These are phyloP conservation scores for Huntiella omanensis DNA, from an alignment of 2,329 filamentous ascomycete species.

Conservation along the genomic window DNA sequence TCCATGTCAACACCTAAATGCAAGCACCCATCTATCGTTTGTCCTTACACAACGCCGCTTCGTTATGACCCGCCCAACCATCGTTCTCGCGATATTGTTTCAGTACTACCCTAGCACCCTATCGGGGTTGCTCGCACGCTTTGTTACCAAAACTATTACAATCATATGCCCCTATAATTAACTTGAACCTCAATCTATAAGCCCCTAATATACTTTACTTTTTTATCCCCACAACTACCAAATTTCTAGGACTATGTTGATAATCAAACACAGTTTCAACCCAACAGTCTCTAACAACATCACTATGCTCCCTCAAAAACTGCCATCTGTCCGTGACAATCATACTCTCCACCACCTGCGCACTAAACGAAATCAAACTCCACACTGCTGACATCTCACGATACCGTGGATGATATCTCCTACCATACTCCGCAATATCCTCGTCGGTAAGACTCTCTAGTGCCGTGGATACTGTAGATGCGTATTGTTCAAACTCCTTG, in stretches of 20 bases:
- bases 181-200: not conserved
- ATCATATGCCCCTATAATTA: no score
- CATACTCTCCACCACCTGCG: slow-evolving; percentile 69
- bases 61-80: no score
- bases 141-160: not conserved
- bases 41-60: no score
- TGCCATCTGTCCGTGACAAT: slow-evolving; percentile 84
- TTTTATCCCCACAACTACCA: slow-evolving; percentile 87
- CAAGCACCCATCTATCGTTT: no score
- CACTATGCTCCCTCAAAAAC: slow-evolving; percentile 60
- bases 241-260: slow-evolving; percentile 62
- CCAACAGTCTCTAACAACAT: slow-evolving; percentile 59
- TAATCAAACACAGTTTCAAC: slow-evolving; percentile 91
- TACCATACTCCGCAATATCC: slow-evolving; percentile 54
- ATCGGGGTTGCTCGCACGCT: no score
- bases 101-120: no score
- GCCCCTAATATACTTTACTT: slow-evolving; percentile 19
- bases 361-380: slow-evolving; percentile 93
- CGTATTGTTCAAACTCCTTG: slow-evolving; percentile 37
- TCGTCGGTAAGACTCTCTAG: slow-evolving; percentile 54
- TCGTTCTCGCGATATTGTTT: no score
- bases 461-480: slow-evolving; percentile 41
- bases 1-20: no score
- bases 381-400: slow-evolving; percentile 76
- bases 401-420: slow-evolving; percentile 42